phyloP scores from a whole-genome alignment of 2,329 filamentous ascomycete genomes.

The Nigrospora sphaerica region DNA sequence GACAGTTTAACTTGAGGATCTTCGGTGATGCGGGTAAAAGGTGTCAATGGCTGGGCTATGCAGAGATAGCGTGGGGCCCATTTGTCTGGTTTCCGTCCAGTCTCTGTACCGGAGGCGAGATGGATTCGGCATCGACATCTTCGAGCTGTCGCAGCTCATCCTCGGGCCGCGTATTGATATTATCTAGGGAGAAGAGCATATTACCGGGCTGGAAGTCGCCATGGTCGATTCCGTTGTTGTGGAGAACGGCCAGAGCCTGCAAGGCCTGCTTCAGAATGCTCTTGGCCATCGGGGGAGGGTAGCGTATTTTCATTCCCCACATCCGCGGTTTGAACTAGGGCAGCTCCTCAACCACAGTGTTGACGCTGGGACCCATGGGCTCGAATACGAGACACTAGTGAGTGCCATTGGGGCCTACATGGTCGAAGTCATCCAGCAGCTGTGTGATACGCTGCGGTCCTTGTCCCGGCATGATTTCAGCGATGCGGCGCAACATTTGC shows the following conservation, averaged over 20 bases:
- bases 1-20: constrained; percentile 22
- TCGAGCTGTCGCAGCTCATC: constrained; percentile 15
- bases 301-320: constrained; percentile 21
- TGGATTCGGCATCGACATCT: constrained; percentile 10
- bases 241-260: constrained; percentile 27
- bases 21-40: constrained; percentile 11
- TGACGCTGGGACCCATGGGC: constrained; percentile 30
- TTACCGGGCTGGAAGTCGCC: constrained; percentile 31
- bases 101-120: constrained; percentile 18
- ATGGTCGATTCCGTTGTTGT: constrained; percentile 29
- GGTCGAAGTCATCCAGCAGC: constrained; percentile 27
- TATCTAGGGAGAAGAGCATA: constrained; percentile 24
- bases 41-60: constrained; percentile 15
- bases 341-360: constrained; percentile 26
- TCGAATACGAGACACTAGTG: constrained; percentile 37
- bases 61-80: constrained; percentile 23
- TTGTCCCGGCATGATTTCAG: constrained; percentile 8
- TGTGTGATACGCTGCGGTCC: constrained; percentile 21
- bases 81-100: constrained; percentile 20
- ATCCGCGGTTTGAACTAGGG: constrained; percentile 20
- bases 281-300: constrained; percentile 31
- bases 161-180: constrained; percentile 17
- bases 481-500: constrained; percentile 9
- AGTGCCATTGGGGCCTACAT: constrained; percentile 33
- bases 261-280: constrained; percentile 30